Percentiles rank a stretch among this genome's conserved stretches.
Evolutionary conservation across 192 early-diverging fungal genomes (phyloP).

Genomic region (Piromyces sp.): DNA sequence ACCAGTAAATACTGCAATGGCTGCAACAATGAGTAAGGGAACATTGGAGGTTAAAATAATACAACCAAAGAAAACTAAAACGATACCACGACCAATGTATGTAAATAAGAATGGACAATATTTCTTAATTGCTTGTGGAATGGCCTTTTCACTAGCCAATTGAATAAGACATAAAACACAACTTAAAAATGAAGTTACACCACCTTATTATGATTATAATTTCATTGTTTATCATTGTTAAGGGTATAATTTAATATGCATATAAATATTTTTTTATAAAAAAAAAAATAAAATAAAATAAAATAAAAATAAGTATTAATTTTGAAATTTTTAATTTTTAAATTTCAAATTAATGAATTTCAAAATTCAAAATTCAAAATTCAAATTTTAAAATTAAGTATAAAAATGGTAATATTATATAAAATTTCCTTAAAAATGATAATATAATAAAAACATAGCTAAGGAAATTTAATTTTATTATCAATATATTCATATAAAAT

Average conservation of each 20-base stretch:
- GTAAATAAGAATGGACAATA: neutral
- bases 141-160: neutral
- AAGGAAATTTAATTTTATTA: no score
- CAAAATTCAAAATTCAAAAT: no score
- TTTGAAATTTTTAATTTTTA: no score
- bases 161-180: neutral
- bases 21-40: neutral
- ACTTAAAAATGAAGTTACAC: neutral
- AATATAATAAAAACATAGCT: no score
- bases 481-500: no score
- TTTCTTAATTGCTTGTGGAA: neutral
- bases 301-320: no score
- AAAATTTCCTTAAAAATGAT: no score
- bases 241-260: no score
- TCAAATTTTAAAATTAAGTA: no score
- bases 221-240: neutral
- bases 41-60: neutral
- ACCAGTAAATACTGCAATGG: neutral
- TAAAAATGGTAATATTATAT: no score
- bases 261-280: neutral
- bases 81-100: neutral
- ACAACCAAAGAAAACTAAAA: neutral
- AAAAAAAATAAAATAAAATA: neutral
- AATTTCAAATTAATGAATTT: no score
- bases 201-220: no score